Percentiles rank a stretch among this genome's conserved stretches.
Conservation (phyloP, 2,329 filamentous ascomycete species). For the Chaetomium olivaceum region DNA sequence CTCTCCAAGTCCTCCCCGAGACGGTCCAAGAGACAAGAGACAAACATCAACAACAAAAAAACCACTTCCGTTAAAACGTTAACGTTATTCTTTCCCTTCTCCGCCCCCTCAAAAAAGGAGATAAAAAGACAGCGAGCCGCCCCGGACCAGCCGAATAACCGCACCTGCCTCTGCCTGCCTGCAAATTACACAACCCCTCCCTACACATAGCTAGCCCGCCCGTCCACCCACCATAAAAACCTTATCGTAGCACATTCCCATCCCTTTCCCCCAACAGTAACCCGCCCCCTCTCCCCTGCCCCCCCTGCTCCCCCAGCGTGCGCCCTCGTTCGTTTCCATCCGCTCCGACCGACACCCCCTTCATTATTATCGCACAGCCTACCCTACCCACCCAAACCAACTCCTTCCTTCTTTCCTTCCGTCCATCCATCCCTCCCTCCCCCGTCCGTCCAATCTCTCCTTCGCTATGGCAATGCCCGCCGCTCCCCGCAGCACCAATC, state of each 20-base stretch:
- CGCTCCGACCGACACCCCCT: background rate
- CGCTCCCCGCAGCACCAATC: too few relatives aligned
- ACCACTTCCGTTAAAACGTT: background rate
- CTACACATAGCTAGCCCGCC: too few relatives aligned
- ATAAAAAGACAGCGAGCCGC: conserved; percentile 1
- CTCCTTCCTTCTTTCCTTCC: too few relatives aligned
- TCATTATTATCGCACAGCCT: background rate
- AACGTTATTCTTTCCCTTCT: background rate
- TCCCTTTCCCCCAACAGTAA: background rate
- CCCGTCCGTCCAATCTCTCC: background rate
- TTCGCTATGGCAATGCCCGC: background rate
- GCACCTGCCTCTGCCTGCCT: background rate
- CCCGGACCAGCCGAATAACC: conserved; percentile 21
- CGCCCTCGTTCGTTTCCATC: background rate
- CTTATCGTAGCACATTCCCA: conserved; percentile 1
- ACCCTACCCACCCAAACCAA: background rate
- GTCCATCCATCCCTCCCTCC: background rate
- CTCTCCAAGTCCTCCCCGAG: background rate
- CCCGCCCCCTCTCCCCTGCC: too few relatives aligned
- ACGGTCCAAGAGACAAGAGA: background rate
- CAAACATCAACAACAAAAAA: background rate
- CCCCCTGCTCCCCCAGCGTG: background rate
- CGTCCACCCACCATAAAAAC: background rate
- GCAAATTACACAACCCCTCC: background rate
- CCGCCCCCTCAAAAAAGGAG: background rate